phyloP scores from a whole-genome alignment of 805 yeast species.

The Lipomyces spencermartinsiae region DNA sequence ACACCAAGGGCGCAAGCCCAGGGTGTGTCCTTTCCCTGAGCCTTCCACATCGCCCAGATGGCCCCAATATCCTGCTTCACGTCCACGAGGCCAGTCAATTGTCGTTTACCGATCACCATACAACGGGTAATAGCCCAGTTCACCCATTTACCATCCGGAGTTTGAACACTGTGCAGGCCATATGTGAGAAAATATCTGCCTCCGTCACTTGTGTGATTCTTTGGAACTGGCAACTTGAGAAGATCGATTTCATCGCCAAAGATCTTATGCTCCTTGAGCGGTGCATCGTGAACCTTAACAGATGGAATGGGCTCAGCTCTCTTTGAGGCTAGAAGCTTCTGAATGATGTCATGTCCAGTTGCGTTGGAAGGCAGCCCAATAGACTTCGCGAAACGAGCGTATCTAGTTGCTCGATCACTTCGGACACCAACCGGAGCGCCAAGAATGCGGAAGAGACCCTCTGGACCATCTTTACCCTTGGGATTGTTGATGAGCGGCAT shows the following conservation, averaged over 20 bases:
- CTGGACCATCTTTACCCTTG: constrained; percentile 1
- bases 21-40: constrained; percentile 3
- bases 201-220: not conserved
- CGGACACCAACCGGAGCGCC: constrained; percentile 2
- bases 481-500: constrained; percentile 1
- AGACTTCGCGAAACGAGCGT: constrained; percentile 1
- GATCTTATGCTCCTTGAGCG: constrained; percentile 1
- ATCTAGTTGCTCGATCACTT: not conserved
- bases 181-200: constrained; percentile 2
- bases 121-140: constrained; percentile 3
- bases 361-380: not conserved
- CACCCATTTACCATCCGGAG: not conserved
- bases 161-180: constrained; percentile 1
- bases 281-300: not conserved
- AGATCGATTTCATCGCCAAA: constrained; percentile 2
- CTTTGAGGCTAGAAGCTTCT: not conserved
- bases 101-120: constrained; percentile 1
- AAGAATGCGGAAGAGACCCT: not conserved
- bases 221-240: not conserved
- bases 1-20: constrained; percentile 4
- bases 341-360: not conserved
- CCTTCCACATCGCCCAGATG: constrained; percentile 3
- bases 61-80: not conserved
- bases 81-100: not conserved
- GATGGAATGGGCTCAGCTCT: not conserved